A percentile compares a stretch with the other conserved stretches of the same genome.
These are phyloP conservation scores for Trichoderma citrinoviride DNA, from an alignment of 2,329 filamentous ascomycete genomes.

Conservation along the genomic window DNA sequence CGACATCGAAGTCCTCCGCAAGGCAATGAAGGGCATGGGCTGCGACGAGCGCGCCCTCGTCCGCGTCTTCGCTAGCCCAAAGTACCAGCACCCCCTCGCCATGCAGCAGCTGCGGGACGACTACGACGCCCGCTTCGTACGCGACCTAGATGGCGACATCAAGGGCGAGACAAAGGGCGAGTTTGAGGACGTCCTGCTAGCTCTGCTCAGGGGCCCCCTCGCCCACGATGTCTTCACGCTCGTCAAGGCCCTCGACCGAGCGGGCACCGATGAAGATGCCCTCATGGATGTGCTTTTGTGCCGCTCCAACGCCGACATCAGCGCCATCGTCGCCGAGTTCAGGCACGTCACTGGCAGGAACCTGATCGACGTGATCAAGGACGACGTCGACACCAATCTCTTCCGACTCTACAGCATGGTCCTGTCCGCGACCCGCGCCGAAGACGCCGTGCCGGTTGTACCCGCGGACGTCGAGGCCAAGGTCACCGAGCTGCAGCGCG, in stretches of 20 bases:
- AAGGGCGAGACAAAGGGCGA: conserved; percentile 35
- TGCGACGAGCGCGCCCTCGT: conserved; percentile 36
- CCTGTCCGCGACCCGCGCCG: conserved; percentile 30
- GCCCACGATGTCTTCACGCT: conserved; percentile 34
- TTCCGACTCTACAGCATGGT: conserved; percentile 37
- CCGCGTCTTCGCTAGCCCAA: conserved; percentile 30
- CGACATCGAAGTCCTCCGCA: conserved; percentile 33
- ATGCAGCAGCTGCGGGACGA: conserved; percentile 34
- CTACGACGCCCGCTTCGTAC: conserved; percentile 37
- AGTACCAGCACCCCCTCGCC: conserved; percentile 35
- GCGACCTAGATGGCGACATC: conserved; percentile 35
- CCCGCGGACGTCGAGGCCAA: conserved; percentile 35
- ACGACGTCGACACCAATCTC: conserved; percentile 33
- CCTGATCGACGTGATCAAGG: conserved; percentile 33
- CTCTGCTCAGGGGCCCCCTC: conserved; percentile 34
- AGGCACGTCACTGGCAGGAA: conserved; percentile 31
- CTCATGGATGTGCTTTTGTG: conserved; percentile 37
- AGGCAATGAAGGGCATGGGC: conserved; percentile 39
- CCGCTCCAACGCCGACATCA: conserved; percentile 38
- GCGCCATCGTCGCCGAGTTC: conserved; percentile 35
- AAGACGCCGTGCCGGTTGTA: conserved; percentile 30
- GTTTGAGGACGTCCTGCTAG: conserved; percentile 33
- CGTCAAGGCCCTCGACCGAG: conserved; percentile 32
- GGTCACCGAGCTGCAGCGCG: conserved; percentile 34
- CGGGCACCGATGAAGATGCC: conserved; percentile 36